A percentile compares a stretch with the other conserved stretches of the same genome.
phyloP scores from a whole-genome alignment of 768 basidiomycete genomes.

The Tulasnella sp. region DNA sequence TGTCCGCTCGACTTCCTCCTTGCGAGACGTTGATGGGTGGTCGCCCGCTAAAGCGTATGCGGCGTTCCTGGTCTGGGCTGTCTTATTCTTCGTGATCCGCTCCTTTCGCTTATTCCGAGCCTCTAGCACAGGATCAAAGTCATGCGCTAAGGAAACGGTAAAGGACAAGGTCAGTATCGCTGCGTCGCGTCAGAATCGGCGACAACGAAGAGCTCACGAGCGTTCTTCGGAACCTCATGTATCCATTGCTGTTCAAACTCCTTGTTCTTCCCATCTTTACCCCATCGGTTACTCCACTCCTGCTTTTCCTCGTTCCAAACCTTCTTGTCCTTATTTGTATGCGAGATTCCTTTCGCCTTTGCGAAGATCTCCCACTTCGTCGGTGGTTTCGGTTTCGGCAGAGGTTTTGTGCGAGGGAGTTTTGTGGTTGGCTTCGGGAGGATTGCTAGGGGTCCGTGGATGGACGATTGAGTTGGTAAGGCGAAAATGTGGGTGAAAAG shows the following conservation, averaged over 20 bases:
- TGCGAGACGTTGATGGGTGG: conserved; percentile 30
- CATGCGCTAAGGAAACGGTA: conserved; percentile 49
- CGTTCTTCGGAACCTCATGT: conserved; percentile 77
- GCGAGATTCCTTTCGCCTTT: conserved; percentile 83
- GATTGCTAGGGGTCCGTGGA: conserved; percentile 72
- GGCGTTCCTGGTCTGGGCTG: conserved; percentile 61
- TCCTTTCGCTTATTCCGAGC: conserved; percentile 73
- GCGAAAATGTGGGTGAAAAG: conserved; percentile 72
- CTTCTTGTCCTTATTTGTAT: conserved; percentile 64
- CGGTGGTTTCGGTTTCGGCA: conserved; percentile 83
- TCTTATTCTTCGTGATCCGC: conserved; percentile 74
- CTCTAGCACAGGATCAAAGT: conserved; percentile 66
- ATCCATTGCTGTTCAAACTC: conserved; percentile 82
- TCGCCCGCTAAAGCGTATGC: conserved; percentile 33
- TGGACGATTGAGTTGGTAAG: conserved; percentile 64
- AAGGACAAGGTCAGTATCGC: not conserved
- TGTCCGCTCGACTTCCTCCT: conserved; percentile 63
- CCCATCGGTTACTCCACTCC: conserved; percentile 89
- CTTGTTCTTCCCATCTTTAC: conserved; percentile 74
- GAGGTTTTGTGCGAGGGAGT: conserved; percentile 82
- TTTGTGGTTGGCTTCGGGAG: conserved; percentile 67
- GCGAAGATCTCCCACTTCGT: conserved; percentile 99
- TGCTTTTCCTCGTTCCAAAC: conserved; percentile 93
- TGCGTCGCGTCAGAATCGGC: not conserved
- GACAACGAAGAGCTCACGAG: conserved; percentile 44